Evolutionary conservation across 768 basidiomycete genomes (phyloP), one percentile per base, ranked within the genome.

Genomic region (Zangia roseola): DNA sequence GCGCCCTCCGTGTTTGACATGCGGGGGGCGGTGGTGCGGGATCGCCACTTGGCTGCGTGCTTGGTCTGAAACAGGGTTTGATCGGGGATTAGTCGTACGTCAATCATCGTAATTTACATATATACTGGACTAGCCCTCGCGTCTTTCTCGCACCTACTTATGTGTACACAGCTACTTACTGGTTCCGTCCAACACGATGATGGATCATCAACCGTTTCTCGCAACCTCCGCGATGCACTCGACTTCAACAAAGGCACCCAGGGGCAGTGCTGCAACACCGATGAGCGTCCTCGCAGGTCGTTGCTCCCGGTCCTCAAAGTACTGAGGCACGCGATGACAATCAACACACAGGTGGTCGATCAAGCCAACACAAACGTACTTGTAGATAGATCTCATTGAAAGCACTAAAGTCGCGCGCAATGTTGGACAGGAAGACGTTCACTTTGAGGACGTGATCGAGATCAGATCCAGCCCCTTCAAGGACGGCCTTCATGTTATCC

Each of bases 271-370:
- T 3, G 71, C 73, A 12, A 83, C 82, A 7, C 79, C 81, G 16
- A 85, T 63, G 59, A 81, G 82, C 20, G 82, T 83, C 36, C 82
- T 71, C 6, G 81, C 80, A 13, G 81, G 83, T 51, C 78, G 66
- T 19, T 63, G 69, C 12, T 67, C 65, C 43, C 2, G 17, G 23
- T 61, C 62, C 19, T 70, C 60, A 50, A 82, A 81, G 57, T 77
- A 81, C 81, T 83, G 40, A 19, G 7, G 19, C 30, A 19, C 31
- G 33, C 24, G 23, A 34, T 33, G 21, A n/a, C 9, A 19, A n/a
- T 37, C n/a, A 25, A 24, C 19, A 16, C 17, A 24, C 2, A 9
- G 21, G 7, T 5, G 17, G 5, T 14, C 20, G 13, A 35, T 47
- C 10, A 9, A 41, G 25, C 7, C 3, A 16, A 19, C n/a, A 19